These are phyloP conservation scores for Symbiodinium natans DNA, from an alignment of 73 alveolate species.

Conservation along the genomic window DNA sequence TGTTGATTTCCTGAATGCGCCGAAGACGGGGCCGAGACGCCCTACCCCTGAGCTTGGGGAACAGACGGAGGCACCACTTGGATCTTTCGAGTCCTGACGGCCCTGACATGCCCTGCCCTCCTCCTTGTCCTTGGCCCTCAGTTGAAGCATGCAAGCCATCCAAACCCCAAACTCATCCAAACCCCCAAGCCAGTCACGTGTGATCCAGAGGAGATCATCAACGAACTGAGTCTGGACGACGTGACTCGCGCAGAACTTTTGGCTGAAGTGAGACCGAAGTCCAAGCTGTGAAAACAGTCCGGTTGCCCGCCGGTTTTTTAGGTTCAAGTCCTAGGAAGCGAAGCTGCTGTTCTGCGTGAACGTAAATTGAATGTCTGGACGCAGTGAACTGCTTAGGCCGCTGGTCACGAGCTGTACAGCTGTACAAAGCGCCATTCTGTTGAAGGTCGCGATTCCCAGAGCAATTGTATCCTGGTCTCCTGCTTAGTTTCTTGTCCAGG, in stretches of 20 bases:
- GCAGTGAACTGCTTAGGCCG: too few relatives aligned
- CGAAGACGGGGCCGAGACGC: conserved; percentile 6
- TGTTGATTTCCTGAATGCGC: background rate
- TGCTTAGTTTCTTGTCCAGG: background rate
- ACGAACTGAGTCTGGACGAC: background rate
- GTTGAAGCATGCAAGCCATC: too few relatives aligned
- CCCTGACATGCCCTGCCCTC: background rate
- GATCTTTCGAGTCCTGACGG: background rate
- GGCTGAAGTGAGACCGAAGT: background rate
- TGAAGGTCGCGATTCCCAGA: conserved; percentile 81
- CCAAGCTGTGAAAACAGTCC: background rate
- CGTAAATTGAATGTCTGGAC: too few relatives aligned
- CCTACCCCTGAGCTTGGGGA: conserved; percentile 2
- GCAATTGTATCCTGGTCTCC: conserved; percentile 47
- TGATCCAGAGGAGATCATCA: background rate
- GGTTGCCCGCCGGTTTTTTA: too few relatives aligned
- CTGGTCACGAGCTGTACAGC: too few relatives aligned
- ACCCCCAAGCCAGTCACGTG: too few relatives aligned
- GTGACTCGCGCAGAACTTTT: background rate
- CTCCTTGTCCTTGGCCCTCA: background rate
- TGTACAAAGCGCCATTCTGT: too few relatives aligned
- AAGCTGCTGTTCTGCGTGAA: too few relatives aligned
- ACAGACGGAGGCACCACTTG: background rate
- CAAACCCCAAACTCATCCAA: too few relatives aligned
- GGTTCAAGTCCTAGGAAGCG: too few relatives aligned